Evolutionary conservation across 2,329 filamentous ascomycete species (phyloP), one percentile per base, ranked within the genome.

Genomic region (Penicillium janthinellum): DNA sequence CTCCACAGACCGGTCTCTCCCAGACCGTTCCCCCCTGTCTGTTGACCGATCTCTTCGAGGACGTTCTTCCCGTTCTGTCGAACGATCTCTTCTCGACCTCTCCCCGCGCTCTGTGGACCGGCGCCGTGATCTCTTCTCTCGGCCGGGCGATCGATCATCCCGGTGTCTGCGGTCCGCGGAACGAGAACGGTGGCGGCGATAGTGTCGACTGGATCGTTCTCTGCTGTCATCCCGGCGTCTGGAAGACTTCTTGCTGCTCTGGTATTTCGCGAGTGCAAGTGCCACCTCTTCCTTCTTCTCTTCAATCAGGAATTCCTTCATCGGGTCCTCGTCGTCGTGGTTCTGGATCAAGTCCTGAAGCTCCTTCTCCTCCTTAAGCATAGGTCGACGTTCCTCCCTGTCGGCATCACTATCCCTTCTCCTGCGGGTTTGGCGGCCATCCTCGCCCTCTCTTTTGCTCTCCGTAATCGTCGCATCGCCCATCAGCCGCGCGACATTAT

Each of bases 301-400:
- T 64, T 94, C 86, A 54, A 97, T 87, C 64, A 98, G 74, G 69
- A 91, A 97, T 39, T 86, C 87, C 77, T 96, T 97, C 95, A 99
- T 99, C 0, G 95, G 95, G 74, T 99, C 95, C 62, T 98, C 94
- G 25, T 97, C 93, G 65, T 98, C 95, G 64, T 96, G 90, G 15
- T 94, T 88, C 35, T 85, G 80, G 54, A 96, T 86, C 57, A 98
- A 75, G 47, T 87, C 83, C 53, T 86, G 86, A 52, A 98, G 78
- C 73, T 98, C 93, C 57, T 82, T 80, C 78, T 98, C 93, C 72
- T 97, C 93, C 61, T 87, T 89, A 11, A 96, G 76, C 79, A 90
- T 76, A 1, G 89, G 88, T 59, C 90, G 79, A 54, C 59, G 77
- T 73, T 82, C 80, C 57, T 80, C 80, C 63, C 77, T 77, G 50